Conservation (phyloP, 2,329 filamentous ascomycete species). For the Elsinoe arachidis region DNA sequence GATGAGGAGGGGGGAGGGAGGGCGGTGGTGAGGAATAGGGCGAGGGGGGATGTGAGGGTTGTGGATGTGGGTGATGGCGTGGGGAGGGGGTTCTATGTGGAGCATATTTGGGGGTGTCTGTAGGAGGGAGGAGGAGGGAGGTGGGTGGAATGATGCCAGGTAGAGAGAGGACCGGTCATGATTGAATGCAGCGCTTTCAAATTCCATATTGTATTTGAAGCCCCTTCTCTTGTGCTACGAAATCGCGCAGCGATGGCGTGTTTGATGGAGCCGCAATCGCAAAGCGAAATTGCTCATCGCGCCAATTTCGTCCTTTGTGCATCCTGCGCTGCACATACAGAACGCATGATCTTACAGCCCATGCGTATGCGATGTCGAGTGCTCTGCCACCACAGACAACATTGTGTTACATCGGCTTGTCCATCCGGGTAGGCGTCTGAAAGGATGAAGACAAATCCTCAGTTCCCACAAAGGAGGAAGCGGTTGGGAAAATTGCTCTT, state of each 20-base stretch:
- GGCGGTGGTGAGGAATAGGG: slow-evolving; percentile 74
- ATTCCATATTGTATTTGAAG: background rate
- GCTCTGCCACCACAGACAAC: no score
- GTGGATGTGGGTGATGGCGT: slow-evolving; percentile 81
- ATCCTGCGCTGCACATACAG: no score
- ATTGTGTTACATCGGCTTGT: no score
- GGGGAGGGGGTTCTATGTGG: slow-evolving; percentile 83
- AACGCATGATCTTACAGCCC: no score
- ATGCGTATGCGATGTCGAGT: no score
- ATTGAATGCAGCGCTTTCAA: background rate
- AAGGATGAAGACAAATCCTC: background rate
- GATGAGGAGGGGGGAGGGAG: slow-evolving; percentile 64
- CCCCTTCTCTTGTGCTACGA: background rate
- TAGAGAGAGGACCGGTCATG: background rate
- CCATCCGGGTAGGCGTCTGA: no score
- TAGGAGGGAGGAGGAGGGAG: slow-evolving; percentile 27
- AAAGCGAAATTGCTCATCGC: no score
- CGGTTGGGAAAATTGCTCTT: no score
- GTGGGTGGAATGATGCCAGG: background rate
- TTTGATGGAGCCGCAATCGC: no score
- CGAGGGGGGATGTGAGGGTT: slow-evolving; percentile 86
- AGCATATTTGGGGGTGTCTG: slow-evolving; percentile 90
- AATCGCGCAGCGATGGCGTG: no score
- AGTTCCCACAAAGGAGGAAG: background rate
- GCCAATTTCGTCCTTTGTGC: no score